Evolutionary conservation across 345 rosid genomes (phyloP), one percentile per base, ranked within the genome.

Genomic region (Rhizophora apiculata): DNA sequence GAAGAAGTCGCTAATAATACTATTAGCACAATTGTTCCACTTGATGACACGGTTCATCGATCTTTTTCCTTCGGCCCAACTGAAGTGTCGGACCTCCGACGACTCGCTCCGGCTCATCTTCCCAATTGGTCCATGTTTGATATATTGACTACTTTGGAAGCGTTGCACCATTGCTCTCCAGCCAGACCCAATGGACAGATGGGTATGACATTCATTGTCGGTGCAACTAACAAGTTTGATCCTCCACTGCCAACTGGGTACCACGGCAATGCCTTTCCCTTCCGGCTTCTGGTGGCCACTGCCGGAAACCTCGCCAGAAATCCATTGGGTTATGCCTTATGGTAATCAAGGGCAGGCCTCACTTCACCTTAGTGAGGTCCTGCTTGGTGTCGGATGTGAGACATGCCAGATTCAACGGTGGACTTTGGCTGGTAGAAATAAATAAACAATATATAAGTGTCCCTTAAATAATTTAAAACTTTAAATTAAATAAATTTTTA

Each of bases 251-350:
- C 63, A 0, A 22, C 9, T 0, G 85, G 85, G 6, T 87, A 81
- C 29, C 80, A 85, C 31, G 88, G 88, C 5, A 84, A 82, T 68
- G 82, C 73, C 10, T 66, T 77, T 30, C 68, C 68, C 20, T 68
- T 57, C 19, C 74, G 80, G 0, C 72, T 68, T 0, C 78, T 80
- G 27, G 64, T 73, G 20, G 48, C 84, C 6, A 79, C 70, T 0
- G 83, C 72, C 0, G 73, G 29, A 15, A 64, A 72, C 13, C 56
- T 85, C 6, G 8, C 37, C 0, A 46, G 15, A 16, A 70, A 64
- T 6, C 75, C 85, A 0, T 10, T 87, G 1, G 79, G 72, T 18
- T 85, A 75, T 61, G 86, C 79, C 0, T 3, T 86, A 11, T 72
- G 62, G 83, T 73, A 20, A 52, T 36, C 6, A 67, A 59, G 18